These are phyloP conservation scores for Colletotrichum eleusines DNA, from an alignment of 2,329 filamentous ascomycete genomes.

Conservation along the genomic window DNA sequence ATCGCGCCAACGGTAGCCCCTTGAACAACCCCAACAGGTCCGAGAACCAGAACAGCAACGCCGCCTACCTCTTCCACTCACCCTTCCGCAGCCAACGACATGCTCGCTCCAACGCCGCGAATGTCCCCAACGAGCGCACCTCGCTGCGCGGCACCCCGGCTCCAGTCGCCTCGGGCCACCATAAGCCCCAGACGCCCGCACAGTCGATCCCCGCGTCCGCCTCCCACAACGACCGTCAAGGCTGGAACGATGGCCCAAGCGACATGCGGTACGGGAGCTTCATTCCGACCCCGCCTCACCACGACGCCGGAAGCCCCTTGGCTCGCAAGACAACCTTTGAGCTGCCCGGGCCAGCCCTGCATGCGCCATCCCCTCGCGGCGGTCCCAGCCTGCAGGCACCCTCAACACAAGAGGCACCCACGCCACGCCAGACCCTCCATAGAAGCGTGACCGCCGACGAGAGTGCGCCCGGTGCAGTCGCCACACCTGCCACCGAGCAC, in stretches of 20 bases:
- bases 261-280: conserved; percentile 67
- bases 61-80: conserved; percentile 23
- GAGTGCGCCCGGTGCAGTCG: background rate
- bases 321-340: conserved; percentile 54
- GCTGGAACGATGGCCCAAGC: conserved; percentile 54
- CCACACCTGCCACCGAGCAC: conserved; percentile 11
- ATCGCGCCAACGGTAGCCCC: conserved; percentile 58
- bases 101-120: conserved; percentile 5
- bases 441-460: conserved; percentile 52
- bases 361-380: conserved; percentile 51
- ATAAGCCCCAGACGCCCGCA: conserved; percentile 42
- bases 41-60: conserved; percentile 17
- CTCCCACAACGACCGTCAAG: conserved; percentile 53
- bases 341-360: conserved; percentile 66
- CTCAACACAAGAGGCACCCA: conserved; percentile 38
- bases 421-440: conserved; percentile 48
- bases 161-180: conserved; percentile 44
- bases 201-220: conserved; percentile 43
- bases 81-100: conserved; percentile 22
- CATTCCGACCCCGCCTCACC: conserved; percentile 55
- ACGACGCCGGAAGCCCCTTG: conserved; percentile 46
- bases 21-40: conserved; percentile 10
- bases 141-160: conserved; percentile 47
- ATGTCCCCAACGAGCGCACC: conserved; percentile 43
- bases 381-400: conserved; percentile 41